Evolutionary conservation across 805 yeast genomes (phyloP), one percentile per base, ranked within the genome.

Genomic region (Lipomyces mesembrius): DNA sequence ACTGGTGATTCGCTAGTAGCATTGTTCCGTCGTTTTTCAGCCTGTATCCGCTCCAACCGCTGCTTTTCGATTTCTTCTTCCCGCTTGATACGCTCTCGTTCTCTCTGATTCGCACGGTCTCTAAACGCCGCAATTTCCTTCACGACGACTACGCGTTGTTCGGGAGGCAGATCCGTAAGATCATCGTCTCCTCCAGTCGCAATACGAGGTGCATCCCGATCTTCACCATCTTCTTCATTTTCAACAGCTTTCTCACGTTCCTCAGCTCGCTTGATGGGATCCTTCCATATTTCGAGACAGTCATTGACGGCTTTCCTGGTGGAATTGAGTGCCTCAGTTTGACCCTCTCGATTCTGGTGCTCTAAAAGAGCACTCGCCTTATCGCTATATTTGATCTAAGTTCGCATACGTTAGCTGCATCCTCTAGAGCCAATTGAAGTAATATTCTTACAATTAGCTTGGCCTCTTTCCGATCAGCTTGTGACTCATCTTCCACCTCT

Each of bases 51-150:
- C 29, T 60, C 66, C 17, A 61, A 54, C 34, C 69, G 57, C 6
- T 53, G 53, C 22, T 60, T 55, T 25, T 69, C 72, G 2, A 60
- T 46, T n/a, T 70, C 72, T 37, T 71, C 72, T 49, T 63, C 66
- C 2, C 62, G 60, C 55, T 63, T 39, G n/a, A 62, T 59, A 32
- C 71, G 61, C 22, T 70, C 73, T 2, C 69, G 64, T 55, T 71
- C 72, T 12, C 68, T 66, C 32, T 66, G 60, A 55, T 62, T 69
- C 7, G 73, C 64, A 2, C 73, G 71, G 2, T 71, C 69, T 49
- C 73, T 57, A 57, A 71, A 71, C 32, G 71, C 49, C 4, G 67
- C 61, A 58, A 71, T 71, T 37, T 71, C 73, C 37, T 52, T 52
- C 27, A 57, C 46, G 22, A 71, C 67, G n/a, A 57, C 52, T 11